A percentile compares a stretch with the other conserved stretches of the same genome.
These are phyloP conservation scores for Tubosaeta sp. DNA, from an alignment of 768 basidiomycete genomes.

Conservation along the genomic window DNA sequence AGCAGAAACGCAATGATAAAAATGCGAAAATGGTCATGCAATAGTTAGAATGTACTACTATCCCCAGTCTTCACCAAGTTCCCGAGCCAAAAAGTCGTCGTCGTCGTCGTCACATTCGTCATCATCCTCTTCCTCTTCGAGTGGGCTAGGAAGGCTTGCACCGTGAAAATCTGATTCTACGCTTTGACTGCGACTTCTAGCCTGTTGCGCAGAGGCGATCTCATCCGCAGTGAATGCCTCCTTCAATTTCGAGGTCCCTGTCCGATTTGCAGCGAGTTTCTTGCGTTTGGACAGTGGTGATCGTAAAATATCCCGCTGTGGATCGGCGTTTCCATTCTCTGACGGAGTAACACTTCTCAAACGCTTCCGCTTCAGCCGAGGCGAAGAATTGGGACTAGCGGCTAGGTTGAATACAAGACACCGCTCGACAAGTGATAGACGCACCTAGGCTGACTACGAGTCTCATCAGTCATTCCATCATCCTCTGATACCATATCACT, in stretches of 20 bases:
- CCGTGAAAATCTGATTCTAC: constrained; percentile 5
- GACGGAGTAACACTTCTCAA: constrained; percentile 70
- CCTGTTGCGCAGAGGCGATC: constrained; percentile 22
- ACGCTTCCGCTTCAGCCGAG: constrained; percentile 58
- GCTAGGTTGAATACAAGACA: constrained; percentile 9
- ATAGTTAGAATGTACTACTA: constrained; percentile 32
- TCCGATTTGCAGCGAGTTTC: constrained; percentile 63
- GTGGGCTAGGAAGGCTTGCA: constrained; percentile 18
- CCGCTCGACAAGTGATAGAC: constrained; percentile 15
- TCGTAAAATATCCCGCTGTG: constrained; percentile 42
- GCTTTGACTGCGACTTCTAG: constrained; percentile 24
- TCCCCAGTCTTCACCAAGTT: constrained; percentile 75
- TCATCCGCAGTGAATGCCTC: constrained; percentile 59
- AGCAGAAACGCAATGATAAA: constrained; percentile 2
- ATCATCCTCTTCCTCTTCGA: constrained; percentile 50
- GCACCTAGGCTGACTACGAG: constrained; percentile 43
- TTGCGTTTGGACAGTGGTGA: constrained; percentile 81
- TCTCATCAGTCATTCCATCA: constrained; percentile 45
- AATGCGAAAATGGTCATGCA: background rate
- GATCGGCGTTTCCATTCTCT: constrained; percentile 41
- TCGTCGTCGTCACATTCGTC: constrained; percentile 47
- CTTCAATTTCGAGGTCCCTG: constrained; percentile 64
- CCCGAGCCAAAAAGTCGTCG: constrained; percentile 70
- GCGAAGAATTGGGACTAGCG: constrained; percentile 37
- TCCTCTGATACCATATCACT: constrained; percentile 48